phyloP scores from a whole-genome alignment of 495 filamentous ascomycete species.

The Daldinia vernicosa region DNA sequence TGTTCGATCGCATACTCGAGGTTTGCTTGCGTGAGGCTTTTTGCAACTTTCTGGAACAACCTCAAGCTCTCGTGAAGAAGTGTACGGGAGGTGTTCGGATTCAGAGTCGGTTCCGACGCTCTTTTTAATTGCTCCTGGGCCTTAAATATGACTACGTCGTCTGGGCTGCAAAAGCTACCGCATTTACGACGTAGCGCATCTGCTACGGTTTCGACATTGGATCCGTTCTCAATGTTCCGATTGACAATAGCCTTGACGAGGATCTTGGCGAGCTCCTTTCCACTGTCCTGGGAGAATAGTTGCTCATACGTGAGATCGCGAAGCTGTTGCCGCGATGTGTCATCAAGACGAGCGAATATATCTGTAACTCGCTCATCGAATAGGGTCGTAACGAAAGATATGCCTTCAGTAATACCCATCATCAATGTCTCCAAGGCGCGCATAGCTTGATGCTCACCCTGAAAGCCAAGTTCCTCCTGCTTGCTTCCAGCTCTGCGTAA shows the following conservation, averaged over 20 bases:
- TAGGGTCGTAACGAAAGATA: constrained; percentile 90
- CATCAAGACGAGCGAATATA: constrained; percentile 82
- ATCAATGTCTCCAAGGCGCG: constrained; percentile 84
- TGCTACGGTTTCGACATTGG: constrained; percentile 95
- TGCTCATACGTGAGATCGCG: constrained; percentile 82
- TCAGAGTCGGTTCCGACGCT: constrained; percentile 78
- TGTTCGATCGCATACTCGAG: constrained; percentile 78
- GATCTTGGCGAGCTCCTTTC: constrained; percentile 93
- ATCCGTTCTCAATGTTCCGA: constrained; percentile 91
- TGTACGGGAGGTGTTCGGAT: constrained; percentile 78
- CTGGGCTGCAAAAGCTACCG: constrained; percentile 94
- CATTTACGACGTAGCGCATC: constrained; percentile 90
- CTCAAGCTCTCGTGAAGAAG: constrained; percentile 87
- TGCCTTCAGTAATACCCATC: constrained; percentile 88
- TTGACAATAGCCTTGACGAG: constrained; percentile 98
- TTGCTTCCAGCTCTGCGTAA: constrained; percentile 73
- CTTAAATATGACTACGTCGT: constrained; percentile 97
- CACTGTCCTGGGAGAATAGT: constrained; percentile 79
- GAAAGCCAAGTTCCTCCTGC: constrained; percentile 87
- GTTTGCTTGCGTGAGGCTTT: constrained; percentile 80
- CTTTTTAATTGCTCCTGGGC: constrained; percentile 93
- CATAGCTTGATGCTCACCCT: constrained; percentile 92
- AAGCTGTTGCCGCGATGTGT: constrained; percentile 70
- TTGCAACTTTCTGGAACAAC: constrained; percentile 87
- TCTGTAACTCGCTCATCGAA: constrained; percentile 93